Base-by-base conservation (phyloP, 345 rosid genomes). In the Salix dunnii region DNA sequence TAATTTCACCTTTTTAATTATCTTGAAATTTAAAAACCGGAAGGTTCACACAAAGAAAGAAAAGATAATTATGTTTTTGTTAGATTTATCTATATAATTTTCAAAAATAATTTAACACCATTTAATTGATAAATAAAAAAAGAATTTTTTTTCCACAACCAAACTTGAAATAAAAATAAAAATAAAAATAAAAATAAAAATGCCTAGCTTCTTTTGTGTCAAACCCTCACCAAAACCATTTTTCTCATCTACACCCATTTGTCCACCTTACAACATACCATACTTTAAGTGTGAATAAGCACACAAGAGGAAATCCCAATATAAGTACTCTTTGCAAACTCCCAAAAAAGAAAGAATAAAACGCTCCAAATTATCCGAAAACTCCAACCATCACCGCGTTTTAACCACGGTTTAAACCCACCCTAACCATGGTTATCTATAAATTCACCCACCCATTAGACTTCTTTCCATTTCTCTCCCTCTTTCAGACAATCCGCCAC, bases 391-490 rank as follows among this genome's bases (percentile, higher is more conserved):
- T 27, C 60, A 64, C 75, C 75, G 33, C 67, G 63, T 11, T 61
- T 18, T 48, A 71, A 71, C 74, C 74, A 53, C 63, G 75, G 75
- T 72, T 72, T 8, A 60, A 12, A 25, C 14, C 43, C 64, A n/a
- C n/a, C 67, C 67, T 60, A 14, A 72, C 75, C 49, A 17, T 10
- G 23, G 67, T 72, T 58, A 6, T 31, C 35, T 55, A 58, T 72
- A 35, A 68, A 20, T 38, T 38, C 0, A 68, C 75, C 49, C 31
- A 27, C 66, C 48, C 66, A 16, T 18, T 30, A 6, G 1, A 35
- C 27, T 9, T 53, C 13, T 53, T 36, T 33, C 17, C 16, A 65
- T 31, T 31, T 4, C 30, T 36, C 27, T 36, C 2, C 25, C n/a
- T 53, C 3, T 28, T 42, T 42, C 51, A 35, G 71, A 42, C 25